Base-by-base conservation (phyloP, 2,329 filamentous ascomycete genomes). In the Fusarium xylarioides region DNA sequence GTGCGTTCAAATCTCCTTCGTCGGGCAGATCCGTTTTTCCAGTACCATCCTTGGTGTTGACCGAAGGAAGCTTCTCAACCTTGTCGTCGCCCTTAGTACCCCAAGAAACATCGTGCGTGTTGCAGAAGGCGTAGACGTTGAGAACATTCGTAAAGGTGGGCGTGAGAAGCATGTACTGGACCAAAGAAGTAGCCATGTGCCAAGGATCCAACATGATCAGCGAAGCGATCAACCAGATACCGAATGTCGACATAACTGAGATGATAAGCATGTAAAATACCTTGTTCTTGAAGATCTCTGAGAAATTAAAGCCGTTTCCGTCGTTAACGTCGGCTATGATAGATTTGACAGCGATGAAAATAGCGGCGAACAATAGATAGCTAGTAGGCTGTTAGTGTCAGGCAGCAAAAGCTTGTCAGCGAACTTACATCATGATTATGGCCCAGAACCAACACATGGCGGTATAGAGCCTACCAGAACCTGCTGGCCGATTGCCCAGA, bases 361-460 rank as follows among this genome's bases (percentile, higher is more conserved):
- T 87, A 37, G 96, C 95, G 11, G 96, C 96, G 81, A 99, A 99
- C 82, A 97, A 92, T 63, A 99, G 88, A 80, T 98, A 97, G 64
- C 91, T 93, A 69, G 5, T 52, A 18, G 14, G 7, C 9, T 46
- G 40, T 82, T 74, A 82, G 80, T 49, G 30, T 14, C 15, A 42
- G 18, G 37, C 18, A 28, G 8, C 15, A 15, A 32, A 16, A 11
- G 46, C 5, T 18, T 21, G 4, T 26, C 5, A 7, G 47, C 19
- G 9, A 63, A 86, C 91, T 84, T 88, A 94, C 87, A 94, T 86
- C 93, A 99, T 99, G 80, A 99, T 95, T 69, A 93, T 87, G 47
- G 91, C 94, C 97, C 96, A 99, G 87, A 99, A 99, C 82, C 95
- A 92, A n/a, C 98, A 94, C 93, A 98, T 98, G 56, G 93, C 93